These are phyloP conservation scores for Neckera pumila DNA, from an alignment of 225 moss, liverwort and hornwort species.

Conservation along the genomic window DNA sequence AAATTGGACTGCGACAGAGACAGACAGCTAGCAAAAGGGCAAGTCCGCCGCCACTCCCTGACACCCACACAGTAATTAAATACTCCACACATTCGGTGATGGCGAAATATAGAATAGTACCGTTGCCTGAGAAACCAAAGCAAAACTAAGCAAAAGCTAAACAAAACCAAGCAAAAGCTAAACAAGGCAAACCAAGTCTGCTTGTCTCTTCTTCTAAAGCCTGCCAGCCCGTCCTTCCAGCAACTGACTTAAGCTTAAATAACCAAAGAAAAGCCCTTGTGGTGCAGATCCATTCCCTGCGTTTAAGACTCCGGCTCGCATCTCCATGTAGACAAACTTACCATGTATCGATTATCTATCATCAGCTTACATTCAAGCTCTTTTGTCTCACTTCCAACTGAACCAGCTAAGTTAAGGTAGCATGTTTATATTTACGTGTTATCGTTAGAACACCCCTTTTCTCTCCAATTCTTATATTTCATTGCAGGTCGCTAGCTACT, in stretches of 20 bases:
- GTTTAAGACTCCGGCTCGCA: background rate
- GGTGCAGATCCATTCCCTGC: background rate
- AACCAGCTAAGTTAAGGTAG: no score
- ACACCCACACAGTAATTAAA: background rate
- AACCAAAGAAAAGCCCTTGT: background rate
- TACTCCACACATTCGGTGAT: background rate
- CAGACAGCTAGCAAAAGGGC: background rate
- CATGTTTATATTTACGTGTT: background rate
- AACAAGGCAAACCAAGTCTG: background rate
- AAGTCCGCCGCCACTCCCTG: background rate
- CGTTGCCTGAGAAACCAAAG: background rate
- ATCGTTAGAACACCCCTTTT: background rate
- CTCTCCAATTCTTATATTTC: background rate
- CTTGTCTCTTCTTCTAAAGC: background rate
- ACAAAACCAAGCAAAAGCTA: background rate
- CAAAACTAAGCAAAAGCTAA: background rate
- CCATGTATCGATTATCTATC: background rate
- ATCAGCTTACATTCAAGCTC: background rate
- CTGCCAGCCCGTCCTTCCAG: background rate
- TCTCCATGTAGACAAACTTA: background rate
- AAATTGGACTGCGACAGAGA: background rate
- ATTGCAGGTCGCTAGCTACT: no score
- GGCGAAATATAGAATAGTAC: conserved; percentile 7
- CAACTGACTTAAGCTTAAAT: background rate
- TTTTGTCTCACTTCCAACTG: background rate